Base-by-base conservation (phyloP, 164 flowering plant species). In the Santalum album region DNA sequence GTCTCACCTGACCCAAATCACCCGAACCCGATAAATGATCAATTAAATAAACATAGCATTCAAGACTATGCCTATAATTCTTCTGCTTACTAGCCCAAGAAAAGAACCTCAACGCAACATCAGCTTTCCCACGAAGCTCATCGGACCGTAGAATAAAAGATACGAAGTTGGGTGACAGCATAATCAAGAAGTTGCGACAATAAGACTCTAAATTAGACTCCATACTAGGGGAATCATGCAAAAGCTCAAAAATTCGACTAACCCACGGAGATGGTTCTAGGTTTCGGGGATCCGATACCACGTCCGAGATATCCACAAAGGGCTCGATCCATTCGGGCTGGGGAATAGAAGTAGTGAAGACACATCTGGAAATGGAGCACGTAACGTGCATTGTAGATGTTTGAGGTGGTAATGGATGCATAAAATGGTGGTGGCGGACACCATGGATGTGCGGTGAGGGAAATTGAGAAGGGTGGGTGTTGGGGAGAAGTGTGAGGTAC, bases 261-360 rank as follows among this genome's bases (percentile, higher is more conserved):
- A 84, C 70, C 96, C 96, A 89, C 6, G 92, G 88, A 14, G 95
- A 84, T 42, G 82, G 86, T 25, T 73, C 55, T 18, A 65, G 69
- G 46, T 68, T 53, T 32, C 57, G 58, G 23, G 71, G 60, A 47
- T 42, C 47, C 12, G 74, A 46, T 38, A 64, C 69, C 43, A 88
- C 58, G 59, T 81, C 90, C 2, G 90, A 86, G 55, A 82, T 44
- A 48, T 82, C 78, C 46, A 42, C 49, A 56, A 75, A 69, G 34
- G 94, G 98, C 39, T 83, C 84, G 18, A 91, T 59, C 95, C 94
- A 84, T 72, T 89, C 96, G 23, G 88, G 87, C 45, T 85, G 92
- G 45, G 94, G 95, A 21, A 73, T 73, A 53, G 73, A 49, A 54
- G 51, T 32, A 55, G 81, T 59, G 54, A 64, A 70, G n/a, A 68